Conservation (phyloP, 2,329 filamentous ascomycete genomes). For the Lecanicillium sp. region DNA sequence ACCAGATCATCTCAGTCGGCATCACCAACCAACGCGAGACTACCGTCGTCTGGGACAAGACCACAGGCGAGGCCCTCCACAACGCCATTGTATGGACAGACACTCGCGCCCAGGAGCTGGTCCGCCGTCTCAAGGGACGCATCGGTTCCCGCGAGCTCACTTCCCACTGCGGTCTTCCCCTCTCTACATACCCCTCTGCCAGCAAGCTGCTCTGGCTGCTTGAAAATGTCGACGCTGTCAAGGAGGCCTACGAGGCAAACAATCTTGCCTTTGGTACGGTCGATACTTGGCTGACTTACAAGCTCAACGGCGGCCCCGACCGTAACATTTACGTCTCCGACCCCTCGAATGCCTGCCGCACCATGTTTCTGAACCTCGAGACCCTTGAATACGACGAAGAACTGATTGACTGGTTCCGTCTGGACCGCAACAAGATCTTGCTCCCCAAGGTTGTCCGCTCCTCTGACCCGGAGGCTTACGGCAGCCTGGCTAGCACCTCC, state of each 20-base stretch:
- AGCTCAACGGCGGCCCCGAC: constrained; percentile 62
- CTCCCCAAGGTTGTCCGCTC: constrained; percentile 73
- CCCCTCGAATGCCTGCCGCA: constrained; percentile 73
- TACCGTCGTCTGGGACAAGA: constrained; percentile 69
- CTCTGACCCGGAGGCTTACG: constrained; percentile 61
- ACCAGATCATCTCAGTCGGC: constrained; percentile 66
- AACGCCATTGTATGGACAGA: constrained; percentile 84
- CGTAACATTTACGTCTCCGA: constrained; percentile 67
- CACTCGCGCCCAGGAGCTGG: constrained; percentile 64
- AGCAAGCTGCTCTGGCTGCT: constrained; percentile 74
- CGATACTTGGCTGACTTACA: constrained; percentile 74
- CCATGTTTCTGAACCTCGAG: constrained; percentile 81
- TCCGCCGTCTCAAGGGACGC: constrained; percentile 61
- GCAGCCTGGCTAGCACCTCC: constrained; percentile 49
- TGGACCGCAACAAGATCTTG: constrained; percentile 60
- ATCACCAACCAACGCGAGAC: constrained; percentile 84
- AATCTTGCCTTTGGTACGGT: constrained; percentile 71
- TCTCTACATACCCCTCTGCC: constrained; percentile 76
- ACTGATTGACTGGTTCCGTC: constrained; percentile 65
- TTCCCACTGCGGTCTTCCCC: constrained; percentile 63
- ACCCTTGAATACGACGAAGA: constrained; percentile 66
- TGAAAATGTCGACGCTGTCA: constrained; percentile 57
- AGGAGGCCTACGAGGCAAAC: constrained; percentile 62
- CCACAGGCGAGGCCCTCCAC: constrained; percentile 67
- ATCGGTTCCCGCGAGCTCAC: constrained; percentile 59